phyloP scores from a whole-genome alignment of 2,329 filamentous ascomycete genomes.

The Colletotrichum musae region DNA sequence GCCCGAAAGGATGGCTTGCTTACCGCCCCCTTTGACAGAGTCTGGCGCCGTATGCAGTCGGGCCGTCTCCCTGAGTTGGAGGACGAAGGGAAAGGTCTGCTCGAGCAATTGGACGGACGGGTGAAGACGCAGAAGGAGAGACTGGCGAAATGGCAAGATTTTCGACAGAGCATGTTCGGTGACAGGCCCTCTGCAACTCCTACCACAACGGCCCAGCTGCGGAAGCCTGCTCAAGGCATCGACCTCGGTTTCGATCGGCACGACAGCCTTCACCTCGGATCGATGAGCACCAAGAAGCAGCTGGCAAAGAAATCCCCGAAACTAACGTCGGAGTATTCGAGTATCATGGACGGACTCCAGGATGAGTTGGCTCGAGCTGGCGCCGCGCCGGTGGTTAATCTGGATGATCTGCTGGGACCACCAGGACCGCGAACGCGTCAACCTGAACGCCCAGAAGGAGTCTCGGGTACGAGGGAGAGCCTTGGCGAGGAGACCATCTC shows the following conservation, averaged over 20 bases:
- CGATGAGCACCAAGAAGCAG: slow-evolving; percentile 49
- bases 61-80: slow-evolving; percentile 72
- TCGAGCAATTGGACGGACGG: slow-evolving; percentile 80
- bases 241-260: slow-evolving; percentile 70
- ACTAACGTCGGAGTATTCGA: slow-evolving; percentile 59
- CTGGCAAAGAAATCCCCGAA: slow-evolving; percentile 38
- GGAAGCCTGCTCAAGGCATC: slow-evolving; percentile 57
- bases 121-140: slow-evolving; percentile 77
- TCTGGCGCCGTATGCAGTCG: slow-evolving; percentile 78
- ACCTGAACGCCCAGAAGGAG: slow-evolving; percentile 28
- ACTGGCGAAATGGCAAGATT: slow-evolving; percentile 81
- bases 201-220: slow-evolving; percentile 44
- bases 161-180: slow-evolving; percentile 66
- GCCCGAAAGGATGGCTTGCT: slow-evolving; percentile 74
- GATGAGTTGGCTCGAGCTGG: slow-evolving; percentile 54
- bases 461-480: slow-evolving; percentile 35
- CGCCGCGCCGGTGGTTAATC: slow-evolving; percentile 42
- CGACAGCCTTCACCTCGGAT: slow-evolving; percentile 61
- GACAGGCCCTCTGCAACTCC: slow-evolving; percentile 43
- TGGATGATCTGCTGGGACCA: slow-evolving; percentile 42
- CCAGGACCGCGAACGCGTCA: slow-evolving; percentile 34
- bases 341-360: slow-evolving; percentile 59
- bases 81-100: slow-evolving; percentile 63
- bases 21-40: slow-evolving; percentile 75
- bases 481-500: slow-evolving; percentile 56